Conservation (phyloP, 2,329 filamentous ascomycete genomes). For the Fusarium dimerum region DNA sequence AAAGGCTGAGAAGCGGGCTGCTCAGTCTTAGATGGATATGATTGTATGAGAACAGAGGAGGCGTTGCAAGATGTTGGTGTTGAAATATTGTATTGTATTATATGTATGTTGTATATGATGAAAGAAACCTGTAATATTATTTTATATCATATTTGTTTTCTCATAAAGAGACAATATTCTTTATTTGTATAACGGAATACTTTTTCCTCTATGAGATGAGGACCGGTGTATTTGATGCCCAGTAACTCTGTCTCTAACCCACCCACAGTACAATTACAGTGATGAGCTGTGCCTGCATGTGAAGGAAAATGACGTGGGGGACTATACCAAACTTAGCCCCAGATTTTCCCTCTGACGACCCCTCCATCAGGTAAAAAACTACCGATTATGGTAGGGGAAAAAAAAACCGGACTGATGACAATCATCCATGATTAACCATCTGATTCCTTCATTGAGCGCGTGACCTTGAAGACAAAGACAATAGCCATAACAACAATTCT, state of each 20-base stretch:
- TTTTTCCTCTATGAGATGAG: too few species aligned
- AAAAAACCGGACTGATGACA: constrained; percentile 1
- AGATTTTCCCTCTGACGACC: constrained; percentile 16
- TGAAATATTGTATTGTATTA: constrained; percentile 13
- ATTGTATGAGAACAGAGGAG: constrained; percentile 12
- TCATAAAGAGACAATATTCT: neutral
- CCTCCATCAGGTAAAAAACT: constrained; percentile 13
- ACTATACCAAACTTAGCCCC: constrained; percentile 2
- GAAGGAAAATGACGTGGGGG: constrained; percentile 19
- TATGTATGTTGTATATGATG: neutral
- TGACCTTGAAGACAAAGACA: constrained; percentile 6
- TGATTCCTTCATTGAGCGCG: constrained; percentile 13
- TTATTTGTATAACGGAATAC: neutral
- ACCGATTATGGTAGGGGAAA: neutral
- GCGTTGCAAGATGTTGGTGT: constrained; percentile 9
- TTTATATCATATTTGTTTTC: constrained; percentile 2
- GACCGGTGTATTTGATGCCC: too few species aligned
- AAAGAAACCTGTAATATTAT: neutral
- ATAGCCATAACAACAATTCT: neutral
- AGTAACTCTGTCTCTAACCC: too few species aligned
- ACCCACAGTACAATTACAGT: too few species aligned
- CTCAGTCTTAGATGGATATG: constrained; percentile 4
- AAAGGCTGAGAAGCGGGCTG: constrained; percentile 33
- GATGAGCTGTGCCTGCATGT: neutral
- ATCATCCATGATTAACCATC: constrained; percentile 16